These are phyloP conservation scores for Acanthamoeba triangularis DNA, from an alignment of 208 protist genomes.

Conservation along the genomic window DNA sequence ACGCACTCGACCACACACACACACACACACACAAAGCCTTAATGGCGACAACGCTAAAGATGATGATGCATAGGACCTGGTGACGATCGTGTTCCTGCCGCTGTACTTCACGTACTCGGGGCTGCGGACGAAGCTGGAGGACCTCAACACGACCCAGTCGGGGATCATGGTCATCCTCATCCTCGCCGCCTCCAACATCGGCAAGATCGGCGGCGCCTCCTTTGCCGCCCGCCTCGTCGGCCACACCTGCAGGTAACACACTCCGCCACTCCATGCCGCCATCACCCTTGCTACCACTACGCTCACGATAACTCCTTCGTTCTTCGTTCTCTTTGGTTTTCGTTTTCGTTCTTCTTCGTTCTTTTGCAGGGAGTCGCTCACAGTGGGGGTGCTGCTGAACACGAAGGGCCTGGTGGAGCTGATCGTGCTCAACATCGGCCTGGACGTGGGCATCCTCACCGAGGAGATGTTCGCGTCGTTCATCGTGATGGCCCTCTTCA, in stretches of 20 bases:
- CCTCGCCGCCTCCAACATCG: conserved; percentile 78
- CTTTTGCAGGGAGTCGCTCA: conserved; percentile 80
- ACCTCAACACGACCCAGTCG: conserved; percentile 16
- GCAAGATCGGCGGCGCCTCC: conserved; percentile 84
- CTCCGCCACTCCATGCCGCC: not conserved
- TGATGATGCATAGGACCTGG: too few relatives aligned
- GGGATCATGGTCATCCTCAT: conserved; percentile 81
- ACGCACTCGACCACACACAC: too few relatives aligned
- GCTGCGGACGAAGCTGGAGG: conserved; percentile 77
- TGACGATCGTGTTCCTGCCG: conserved; percentile 84
- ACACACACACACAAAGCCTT: too few relatives aligned
- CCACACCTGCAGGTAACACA: conserved; percentile 76
- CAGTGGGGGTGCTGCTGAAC: conserved; percentile 87
- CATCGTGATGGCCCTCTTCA: conserved; percentile 88
- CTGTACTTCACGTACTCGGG: conserved; percentile 88
- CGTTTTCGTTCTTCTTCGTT: not conserved
- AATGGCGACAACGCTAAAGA: too few relatives aligned
- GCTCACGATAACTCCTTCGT: too few relatives aligned
- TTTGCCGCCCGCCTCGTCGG: conserved; percentile 55
- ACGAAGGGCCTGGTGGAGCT: conserved; percentile 85
- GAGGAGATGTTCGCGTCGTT: conserved; percentile 84
- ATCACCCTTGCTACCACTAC: not conserved
- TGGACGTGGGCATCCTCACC: conserved; percentile 83
- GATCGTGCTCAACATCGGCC: conserved; percentile 88
- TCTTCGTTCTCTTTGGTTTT: too few relatives aligned